Conservation (phyloP, 148 eudicot species). For the Persicaria tinctoria region DNA sequence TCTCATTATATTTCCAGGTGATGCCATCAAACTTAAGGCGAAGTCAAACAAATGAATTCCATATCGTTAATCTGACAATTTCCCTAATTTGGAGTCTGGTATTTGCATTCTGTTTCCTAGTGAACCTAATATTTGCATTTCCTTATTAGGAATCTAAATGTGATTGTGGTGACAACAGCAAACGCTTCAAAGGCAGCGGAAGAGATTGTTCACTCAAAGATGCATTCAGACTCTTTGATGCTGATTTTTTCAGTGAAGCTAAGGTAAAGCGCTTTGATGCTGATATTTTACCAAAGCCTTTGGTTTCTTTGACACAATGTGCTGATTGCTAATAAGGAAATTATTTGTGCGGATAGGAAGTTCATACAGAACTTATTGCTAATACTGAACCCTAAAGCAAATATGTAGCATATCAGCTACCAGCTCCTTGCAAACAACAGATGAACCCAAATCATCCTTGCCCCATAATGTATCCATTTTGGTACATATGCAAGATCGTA, state of each 20-base stretch:
- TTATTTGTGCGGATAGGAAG: no score
- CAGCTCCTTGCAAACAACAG: no score
- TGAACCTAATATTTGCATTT: background rate
- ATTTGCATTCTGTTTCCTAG: background rate
- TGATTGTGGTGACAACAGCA: background rate
- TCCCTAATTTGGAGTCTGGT: no score
- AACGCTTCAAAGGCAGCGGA: background rate
- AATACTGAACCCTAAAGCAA: no score
- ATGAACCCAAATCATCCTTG: background rate
- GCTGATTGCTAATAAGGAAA: no score
- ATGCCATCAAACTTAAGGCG: no score
- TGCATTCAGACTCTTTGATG: conserved; percentile 57
- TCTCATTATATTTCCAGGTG: no score
- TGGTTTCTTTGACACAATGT: background rate
- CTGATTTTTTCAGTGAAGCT: conserved; percentile 42
- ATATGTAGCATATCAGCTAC: no score
- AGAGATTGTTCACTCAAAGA: conserved; percentile 5
- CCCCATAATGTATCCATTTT: background rate
- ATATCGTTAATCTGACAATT: no score
- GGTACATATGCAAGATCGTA: background rate
- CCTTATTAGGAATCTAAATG: background rate
- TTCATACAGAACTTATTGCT: no score
- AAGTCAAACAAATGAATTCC: no score
- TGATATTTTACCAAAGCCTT: background rate
- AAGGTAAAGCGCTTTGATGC: conserved; percentile 32